Base-by-base conservation (phyloP, 192 early-diverging fungal species). In the Geosiphon pyriformis region DNA sequence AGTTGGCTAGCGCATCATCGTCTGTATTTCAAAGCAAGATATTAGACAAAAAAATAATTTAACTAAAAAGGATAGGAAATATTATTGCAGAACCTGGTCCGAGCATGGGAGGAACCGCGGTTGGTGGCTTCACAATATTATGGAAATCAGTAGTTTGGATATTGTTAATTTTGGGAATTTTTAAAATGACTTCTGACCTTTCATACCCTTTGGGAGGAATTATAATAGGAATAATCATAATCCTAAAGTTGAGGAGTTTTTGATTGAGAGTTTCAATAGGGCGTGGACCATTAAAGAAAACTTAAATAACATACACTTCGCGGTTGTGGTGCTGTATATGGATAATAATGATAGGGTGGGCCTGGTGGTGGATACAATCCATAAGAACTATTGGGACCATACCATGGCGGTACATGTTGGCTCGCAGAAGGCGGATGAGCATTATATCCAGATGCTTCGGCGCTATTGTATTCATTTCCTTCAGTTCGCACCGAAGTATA, bases 1-100 rank as follows among this genome's bases (percentile, higher is more conserved):
- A 74, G 67, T 84, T 82, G 15, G 76, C 61, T 20, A 90, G 70
- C 4, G 80, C 82, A 10, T 87, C 87, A 25, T 90, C 78, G 22
- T 87, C 82, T 59, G 71, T 46, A 51, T 18, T 22, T 29, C 8
- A 60, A 25, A 61, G 35, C 25, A 37, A 47, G 11, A 46, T 61
- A 25, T 25, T 35, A 22, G 27, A 32, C 6, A 31, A 31, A 56
- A 18, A 59, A 37, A 35, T 59, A 1, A 20, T 23, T 22, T 52
- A 10, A 25, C 7, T 25, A 25, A 22, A 11, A 1, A 12, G 4
- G 34, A 2, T 30, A 4, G 23, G 42, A 23, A 25, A 35, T 35
- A 34, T 59, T 4, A 37, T 31, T n/a, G 8, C 11, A 54, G 15
- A 35, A 22, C 34, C 17, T 32, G 32, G 35, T 11, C 58, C 15